Conservation (phyloP, 345 rosid species). For the Melaleuca quinquenervia region DNA sequence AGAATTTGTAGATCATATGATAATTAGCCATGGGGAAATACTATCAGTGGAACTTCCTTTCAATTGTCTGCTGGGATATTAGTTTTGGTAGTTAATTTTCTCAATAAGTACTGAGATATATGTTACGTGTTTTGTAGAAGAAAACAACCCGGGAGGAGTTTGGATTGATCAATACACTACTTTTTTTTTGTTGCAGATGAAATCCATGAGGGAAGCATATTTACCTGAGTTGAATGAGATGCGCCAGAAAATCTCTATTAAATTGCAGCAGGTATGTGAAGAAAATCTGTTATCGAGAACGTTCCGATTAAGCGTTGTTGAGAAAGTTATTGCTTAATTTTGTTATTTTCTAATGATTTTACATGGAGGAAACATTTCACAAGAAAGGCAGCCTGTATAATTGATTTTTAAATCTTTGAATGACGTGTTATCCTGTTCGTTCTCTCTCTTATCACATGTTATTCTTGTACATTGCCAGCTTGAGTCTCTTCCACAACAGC, state of each 20-base stretch:
- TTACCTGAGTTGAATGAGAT: constrained; percentile 56
- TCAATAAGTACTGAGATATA: neutral
- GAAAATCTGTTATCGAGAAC: neutral
- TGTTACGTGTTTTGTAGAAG: neutral
- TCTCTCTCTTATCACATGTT: neutral
- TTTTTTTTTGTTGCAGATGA: constrained; percentile 37
- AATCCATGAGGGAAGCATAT: constrained; percentile 60
- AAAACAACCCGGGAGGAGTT: neutral
- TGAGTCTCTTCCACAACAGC: constrained; percentile 57
- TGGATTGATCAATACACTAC: constrained; percentile 2
- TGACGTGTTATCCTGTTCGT: neutral
- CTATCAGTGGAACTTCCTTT: neutral
- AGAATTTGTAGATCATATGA: neutral
- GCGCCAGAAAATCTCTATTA: constrained; percentile 51
- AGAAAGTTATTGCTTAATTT: neutral
- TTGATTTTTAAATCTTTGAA: neutral
- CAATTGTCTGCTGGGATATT: neutral
- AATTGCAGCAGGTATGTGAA: constrained; percentile 45
- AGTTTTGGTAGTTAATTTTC: neutral
- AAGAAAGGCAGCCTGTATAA: neutral
- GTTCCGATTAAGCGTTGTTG: neutral
- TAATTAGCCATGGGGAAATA: neutral
- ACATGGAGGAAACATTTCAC: neutral
- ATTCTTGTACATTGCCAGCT: constrained; percentile 22
- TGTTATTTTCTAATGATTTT: neutral